Evolutionary conservation across 352 stramenopile species (phyloP), one percentile per base, ranked within the genome.

Genomic region (Globisporangium barbulae): DNA sequence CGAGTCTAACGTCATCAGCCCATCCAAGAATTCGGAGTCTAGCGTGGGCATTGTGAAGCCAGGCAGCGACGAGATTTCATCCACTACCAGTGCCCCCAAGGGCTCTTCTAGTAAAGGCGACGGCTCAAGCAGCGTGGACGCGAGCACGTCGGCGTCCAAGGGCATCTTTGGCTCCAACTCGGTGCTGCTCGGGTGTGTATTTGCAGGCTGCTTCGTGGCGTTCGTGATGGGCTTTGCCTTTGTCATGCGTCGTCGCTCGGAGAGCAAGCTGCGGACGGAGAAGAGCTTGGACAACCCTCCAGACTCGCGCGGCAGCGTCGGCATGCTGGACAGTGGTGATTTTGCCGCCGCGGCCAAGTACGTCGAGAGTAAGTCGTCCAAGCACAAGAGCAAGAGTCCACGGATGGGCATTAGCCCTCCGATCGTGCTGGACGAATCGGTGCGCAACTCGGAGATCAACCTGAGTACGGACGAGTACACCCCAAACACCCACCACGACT

Each of bases 201-300:
- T 85, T 1, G 74, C 75, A 5, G 72, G 63, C 22, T 80, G 71
- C 58, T 84, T 71, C 35, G 60, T 71, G 15, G 65, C 49, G 5
- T 64, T 49, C 28, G 61, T 71, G 25, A 53, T 71, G 47, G 65
- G 65, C n/a, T 81, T 84, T 31, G 70, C 61, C 8, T 81, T 88
- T 28, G 60, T 85, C 39, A 79, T 85, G 68, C 76, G 78, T 1
- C 76, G 71, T 10, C 74, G 78, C 5, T 76, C 83, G 15, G 68
- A 81, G 33, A 61, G 65, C 37, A 67, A 65, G 37, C 72, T 71
- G 59, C 53, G 53, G 19, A 57, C 65, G 8, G 73, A 75, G 61
- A 83, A 83, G 59, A 61, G 73, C 44, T 28, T 75, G 7, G 59
- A 65, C 44, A 53, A 47, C 15, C 30, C 57, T 30, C 39, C 55